These are phyloP conservation scores for Pharnaceum exiguum DNA, from an alignment of 148 eudicot genomes.

Conservation along the genomic window DNA sequence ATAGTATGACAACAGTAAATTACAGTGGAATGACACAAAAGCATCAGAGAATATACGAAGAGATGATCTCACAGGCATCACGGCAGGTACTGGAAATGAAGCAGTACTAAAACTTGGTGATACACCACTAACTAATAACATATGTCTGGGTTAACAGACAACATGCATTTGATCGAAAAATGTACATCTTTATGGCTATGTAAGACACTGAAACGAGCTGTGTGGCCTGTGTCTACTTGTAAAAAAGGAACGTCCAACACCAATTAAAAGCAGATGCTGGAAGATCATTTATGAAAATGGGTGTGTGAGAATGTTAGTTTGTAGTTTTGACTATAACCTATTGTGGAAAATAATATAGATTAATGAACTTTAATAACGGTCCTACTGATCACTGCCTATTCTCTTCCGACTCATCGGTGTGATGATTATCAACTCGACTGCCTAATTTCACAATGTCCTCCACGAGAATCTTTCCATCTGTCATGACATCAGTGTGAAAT, in stretches of 20 bases:
- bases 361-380: background rate
- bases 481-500: background rate
- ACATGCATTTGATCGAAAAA: too few relatives aligned
- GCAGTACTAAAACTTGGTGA: too few relatives aligned
- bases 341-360: background rate
- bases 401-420: constrained; percentile 7
- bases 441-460: constrained; percentile 77
- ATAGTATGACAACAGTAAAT: too few relatives aligned
- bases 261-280: constrained; percentile 9
- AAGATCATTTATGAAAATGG: background rate
- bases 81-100: too few relatives aligned
- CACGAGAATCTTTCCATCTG: constrained; percentile 81
- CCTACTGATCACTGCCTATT: background rate
- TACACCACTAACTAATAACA: too few relatives aligned
- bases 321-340: background rate
- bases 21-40: too few relatives aligned
- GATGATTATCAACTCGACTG: constrained; percentile 44
- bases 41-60: too few relatives aligned
- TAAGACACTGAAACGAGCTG: too few relatives aligned
- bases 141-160: too few relatives aligned
- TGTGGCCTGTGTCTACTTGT: background rate
- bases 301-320: background rate
- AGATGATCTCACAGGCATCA: too few relatives aligned
- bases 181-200: too few relatives aligned
- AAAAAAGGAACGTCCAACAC: constrained; percentile 8